phyloP scores from a whole-genome alignment of 2,329 filamentous ascomycete genomes.

The Tolypocladium endophyticum region DNA sequence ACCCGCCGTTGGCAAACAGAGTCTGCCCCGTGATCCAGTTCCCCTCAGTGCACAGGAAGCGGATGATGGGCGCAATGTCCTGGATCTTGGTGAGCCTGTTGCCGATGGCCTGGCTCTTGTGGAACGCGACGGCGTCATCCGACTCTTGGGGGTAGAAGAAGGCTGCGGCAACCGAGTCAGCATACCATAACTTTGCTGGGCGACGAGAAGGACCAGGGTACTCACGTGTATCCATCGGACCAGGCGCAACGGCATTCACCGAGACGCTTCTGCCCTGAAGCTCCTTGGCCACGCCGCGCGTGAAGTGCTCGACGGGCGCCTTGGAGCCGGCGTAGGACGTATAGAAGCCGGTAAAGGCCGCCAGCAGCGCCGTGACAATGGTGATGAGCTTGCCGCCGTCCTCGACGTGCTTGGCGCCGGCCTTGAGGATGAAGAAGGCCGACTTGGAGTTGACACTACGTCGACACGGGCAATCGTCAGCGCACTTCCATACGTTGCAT shows the following conservation, averaged over 20 bases:
- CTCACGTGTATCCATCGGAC: constrained; percentile 30
- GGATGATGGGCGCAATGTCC: constrained; percentile 34
- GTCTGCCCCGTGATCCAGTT: constrained; percentile 35
- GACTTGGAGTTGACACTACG: constrained; percentile 29
- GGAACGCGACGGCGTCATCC: constrained; percentile 29
- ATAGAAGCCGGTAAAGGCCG: constrained; percentile 33
- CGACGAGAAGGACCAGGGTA: neutral
- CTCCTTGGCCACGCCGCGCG: constrained; percentile 22
- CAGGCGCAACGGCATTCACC: constrained; percentile 24
- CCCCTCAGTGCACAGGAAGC: constrained; percentile 32
- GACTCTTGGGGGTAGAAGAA: constrained; percentile 35
- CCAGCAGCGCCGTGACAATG: constrained; percentile 32
- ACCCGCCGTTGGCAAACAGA: constrained; percentile 36
- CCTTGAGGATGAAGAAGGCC: constrained; percentile 34
- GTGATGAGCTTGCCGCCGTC: constrained; percentile 37
- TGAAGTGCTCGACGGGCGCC: constrained; percentile 28
- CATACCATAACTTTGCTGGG: neutral
- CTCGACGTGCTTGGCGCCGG: constrained; percentile 26
- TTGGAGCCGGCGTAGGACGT: constrained; percentile 34
- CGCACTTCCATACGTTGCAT: neutral
- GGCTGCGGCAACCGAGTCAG: constrained; percentile 12
- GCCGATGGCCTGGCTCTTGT: constrained; percentile 32
- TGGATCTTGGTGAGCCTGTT: constrained; percentile 28
- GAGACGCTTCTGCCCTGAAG: constrained; percentile 19
- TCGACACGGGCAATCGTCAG: neutral